Conservation (phyloP, 2,329 filamentous ascomycete species). For the Beauveria sp. region DNA sequence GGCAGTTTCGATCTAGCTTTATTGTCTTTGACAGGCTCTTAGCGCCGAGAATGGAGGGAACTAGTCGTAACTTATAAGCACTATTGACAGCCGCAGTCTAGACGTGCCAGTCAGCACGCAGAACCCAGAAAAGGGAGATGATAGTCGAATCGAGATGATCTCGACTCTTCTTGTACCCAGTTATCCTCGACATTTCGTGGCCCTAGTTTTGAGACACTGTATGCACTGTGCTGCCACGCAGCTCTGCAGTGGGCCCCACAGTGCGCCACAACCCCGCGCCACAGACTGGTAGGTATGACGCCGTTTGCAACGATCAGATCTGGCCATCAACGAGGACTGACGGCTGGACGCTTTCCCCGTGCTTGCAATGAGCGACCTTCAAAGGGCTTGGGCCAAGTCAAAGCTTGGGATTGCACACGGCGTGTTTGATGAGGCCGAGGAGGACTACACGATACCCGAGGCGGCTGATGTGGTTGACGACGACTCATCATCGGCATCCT, state of each 20-base stretch:
- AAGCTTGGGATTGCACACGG: conserved; percentile 55
- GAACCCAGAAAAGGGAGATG: too few relatives aligned
- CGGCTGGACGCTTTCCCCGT: conserved; percentile 6
- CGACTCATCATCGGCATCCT: conserved; percentile 65
- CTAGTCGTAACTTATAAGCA: too few relatives aligned
- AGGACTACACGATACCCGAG: conserved; percentile 42
- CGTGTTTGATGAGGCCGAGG: conserved; percentile 43
- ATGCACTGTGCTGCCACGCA: neutral
- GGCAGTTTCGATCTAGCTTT: too few relatives aligned
- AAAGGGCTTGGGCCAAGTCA: conserved; percentile 69
- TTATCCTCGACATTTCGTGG: neutral
- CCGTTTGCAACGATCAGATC: neutral
- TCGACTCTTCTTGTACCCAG: neutral
- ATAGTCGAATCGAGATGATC: neutral
- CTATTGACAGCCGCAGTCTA: too few relatives aligned
- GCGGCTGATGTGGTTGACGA: conserved; percentile 41
- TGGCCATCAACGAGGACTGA: conserved; percentile 1
- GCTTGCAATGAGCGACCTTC: conserved; percentile 66
- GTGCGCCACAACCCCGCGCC: conserved; percentile 7
- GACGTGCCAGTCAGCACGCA: too few relatives aligned
- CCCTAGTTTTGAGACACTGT: neutral
- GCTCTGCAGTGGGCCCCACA: neutral
- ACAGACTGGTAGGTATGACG: neutral
- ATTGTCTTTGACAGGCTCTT: too few relatives aligned
- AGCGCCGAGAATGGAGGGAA: too few relatives aligned